Base-by-base conservation (phyloP, 768 basidiomycete species). In the Mycena venus region DNA sequence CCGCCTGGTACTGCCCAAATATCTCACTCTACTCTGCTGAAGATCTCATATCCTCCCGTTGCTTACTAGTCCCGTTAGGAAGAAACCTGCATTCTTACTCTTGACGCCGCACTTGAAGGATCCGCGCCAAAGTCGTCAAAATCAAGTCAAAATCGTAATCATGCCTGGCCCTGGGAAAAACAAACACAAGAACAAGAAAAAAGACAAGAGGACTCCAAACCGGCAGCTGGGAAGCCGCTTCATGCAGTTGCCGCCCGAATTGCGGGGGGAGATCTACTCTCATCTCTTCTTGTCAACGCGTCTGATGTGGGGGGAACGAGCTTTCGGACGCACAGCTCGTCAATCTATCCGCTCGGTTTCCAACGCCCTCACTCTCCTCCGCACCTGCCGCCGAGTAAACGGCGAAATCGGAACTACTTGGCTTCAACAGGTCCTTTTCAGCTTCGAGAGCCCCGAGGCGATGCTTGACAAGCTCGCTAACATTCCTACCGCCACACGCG, bases 391-490 rank as follows among this genome's bases (percentile, higher is more conserved):
- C n/a, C 49, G 36, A 38, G 34, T 55, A 40, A 55, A 32, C 40
- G 31, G 27, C 25, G 67, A 68, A 32, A 53, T 59, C 14, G 40
- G 67, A 10, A 23, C 9, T 7, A 68, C 38, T 19, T 68, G 67
- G 67, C 40, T 68, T 8, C 67, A 68, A 14, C 67, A 68, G 19
- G 44, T 68, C 31, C 56, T 59, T 21, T 59, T 68, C 40, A 32
- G 21, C 19, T 68, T 68, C 42, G 67, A 68, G 27, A 44, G 14
- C 56, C 56, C 56, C 14, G n/a, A 68, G 17, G 31, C 29, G 7
- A 68, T 68, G 56, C 67, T 68, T 56, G 38, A 68, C 53, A 68
- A 68, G 38, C 38, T 68, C 4, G 38, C 66, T 38, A 58, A 68
- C 14, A 68, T 68, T 44, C 66, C 66, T 40, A n/a, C 6, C 36